Conservation (phyloP, 1,139 yeast species). For the Yamadazyma kanchanaburiensis region DNA sequence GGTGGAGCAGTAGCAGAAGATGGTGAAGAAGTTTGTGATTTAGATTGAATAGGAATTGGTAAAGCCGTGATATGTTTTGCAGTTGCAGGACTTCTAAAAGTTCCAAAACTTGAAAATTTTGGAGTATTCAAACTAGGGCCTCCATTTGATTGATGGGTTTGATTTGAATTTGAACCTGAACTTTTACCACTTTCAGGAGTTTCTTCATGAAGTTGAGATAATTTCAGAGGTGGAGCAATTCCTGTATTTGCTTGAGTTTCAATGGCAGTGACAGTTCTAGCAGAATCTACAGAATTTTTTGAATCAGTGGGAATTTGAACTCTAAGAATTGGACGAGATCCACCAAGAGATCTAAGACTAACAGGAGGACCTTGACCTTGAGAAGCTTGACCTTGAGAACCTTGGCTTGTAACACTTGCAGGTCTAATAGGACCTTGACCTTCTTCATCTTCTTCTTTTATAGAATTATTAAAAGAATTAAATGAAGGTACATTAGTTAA, state of each 20-base stretch:
- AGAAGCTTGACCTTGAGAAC: neutral
- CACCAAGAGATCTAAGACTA: constrained; percentile 6
- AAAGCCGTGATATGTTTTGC: constrained; percentile 32
- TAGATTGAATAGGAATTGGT: constrained; percentile 38
- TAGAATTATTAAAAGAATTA: constrained; percentile 14
- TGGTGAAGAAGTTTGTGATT: constrained; percentile 46
- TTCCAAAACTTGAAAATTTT: constrained; percentile 23
- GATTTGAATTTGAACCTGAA: constrained; percentile 3
- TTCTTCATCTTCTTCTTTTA: constrained; percentile 13
- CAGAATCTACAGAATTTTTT: constrained; percentile 19
- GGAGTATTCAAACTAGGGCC: constrained; percentile 19
- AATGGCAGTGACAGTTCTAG: constrained; percentile 15
- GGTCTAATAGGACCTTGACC: constrained; percentile 7
- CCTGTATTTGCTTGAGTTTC: constrained; percentile 9
- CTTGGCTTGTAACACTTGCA: too few relatives aligned
- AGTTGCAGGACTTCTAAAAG: constrained; percentile 37
- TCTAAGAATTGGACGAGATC: constrained; percentile 44
- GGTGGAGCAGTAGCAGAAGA: constrained; percentile 41
- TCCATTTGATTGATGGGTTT: constrained; percentile 1
- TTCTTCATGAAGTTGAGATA: neutral
- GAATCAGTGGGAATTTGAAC: constrained; percentile 50
- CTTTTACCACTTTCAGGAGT: constrained; percentile 3
- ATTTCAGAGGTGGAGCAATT: neutral
- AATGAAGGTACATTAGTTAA: constrained; percentile 29
- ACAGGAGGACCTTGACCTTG: constrained; percentile 2